These are phyloP conservation scores for Aspergillus novoparasiticus DNA, from an alignment of 2,329 filamentous ascomycete genomes.

Conservation along the genomic window DNA sequence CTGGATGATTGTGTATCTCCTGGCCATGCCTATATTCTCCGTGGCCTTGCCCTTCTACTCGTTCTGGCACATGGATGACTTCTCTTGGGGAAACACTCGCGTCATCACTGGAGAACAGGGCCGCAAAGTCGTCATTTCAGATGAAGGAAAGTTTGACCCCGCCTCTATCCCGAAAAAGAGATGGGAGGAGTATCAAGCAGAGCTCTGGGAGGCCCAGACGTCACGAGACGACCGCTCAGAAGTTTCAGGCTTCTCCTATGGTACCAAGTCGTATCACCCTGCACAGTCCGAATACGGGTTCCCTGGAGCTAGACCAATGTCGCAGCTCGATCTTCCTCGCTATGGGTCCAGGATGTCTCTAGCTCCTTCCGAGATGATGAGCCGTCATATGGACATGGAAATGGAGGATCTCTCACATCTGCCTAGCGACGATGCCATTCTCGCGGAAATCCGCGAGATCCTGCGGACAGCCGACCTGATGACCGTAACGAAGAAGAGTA, in stretches of 20 bases:
- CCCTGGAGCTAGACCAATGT: slow-evolving; percentile 62
- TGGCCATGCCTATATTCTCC: slow-evolving; percentile 89
- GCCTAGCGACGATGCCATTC: slow-evolving; percentile 83
- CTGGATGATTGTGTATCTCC: slow-evolving; percentile 96
- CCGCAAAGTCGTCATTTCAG: slow-evolving; percentile 87
- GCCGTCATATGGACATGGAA: slow-evolving; percentile 68
- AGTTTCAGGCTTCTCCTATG: slow-evolving; percentile 91
- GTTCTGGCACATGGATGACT: slow-evolving; percentile 99
- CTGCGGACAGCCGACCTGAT: slow-evolving; percentile 90
- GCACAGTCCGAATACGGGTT: slow-evolving; percentile 72
- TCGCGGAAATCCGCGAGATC: slow-evolving; percentile 94
- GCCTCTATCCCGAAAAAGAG: slow-evolving; percentile 91
- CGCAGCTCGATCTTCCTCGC: slow-evolving; percentile 60
- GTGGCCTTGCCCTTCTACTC: slow-evolving; percentile 88
- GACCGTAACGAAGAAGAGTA: slow-evolving; percentile 97
- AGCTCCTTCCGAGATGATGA: slow-evolving; percentile 71
- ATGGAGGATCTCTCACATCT: slow-evolving; percentile 74
- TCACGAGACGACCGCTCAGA: slow-evolving; percentile 81
- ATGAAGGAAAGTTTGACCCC: slow-evolving; percentile 98
- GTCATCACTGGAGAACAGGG: slow-evolving; percentile 93
- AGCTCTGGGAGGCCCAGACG: slow-evolving; percentile 97
- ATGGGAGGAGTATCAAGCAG: slow-evolving; percentile 98
- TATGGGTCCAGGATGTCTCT: slow-evolving; percentile 75
- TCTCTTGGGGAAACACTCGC: slow-evolving; percentile 98
- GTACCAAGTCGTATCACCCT: slow-evolving; percentile 73